Evolutionary conservation across 169 alveolate genomes (phyloP).

Genomic region (Babesia ovata): DNA sequence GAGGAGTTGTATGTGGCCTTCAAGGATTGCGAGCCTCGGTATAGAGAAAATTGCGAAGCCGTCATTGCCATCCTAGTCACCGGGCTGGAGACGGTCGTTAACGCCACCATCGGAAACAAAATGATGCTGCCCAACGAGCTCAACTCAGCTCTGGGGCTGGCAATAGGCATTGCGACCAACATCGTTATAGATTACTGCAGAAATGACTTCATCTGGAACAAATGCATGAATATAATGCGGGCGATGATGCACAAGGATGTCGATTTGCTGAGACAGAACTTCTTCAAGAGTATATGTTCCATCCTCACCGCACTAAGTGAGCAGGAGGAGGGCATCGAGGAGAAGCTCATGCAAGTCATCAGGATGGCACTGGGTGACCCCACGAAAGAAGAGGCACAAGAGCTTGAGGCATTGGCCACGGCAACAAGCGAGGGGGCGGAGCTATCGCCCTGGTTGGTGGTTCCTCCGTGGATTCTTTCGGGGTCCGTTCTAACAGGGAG

Average conservation of each 20-base stretch:
- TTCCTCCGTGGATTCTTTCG: slow-evolving; percentile 22
- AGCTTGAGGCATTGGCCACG: slow-evolving; percentile 4
- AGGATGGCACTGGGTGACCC: slow-evolving; percentile 29
- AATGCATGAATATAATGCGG: slow-evolving; percentile 7
- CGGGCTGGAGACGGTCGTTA: slow-evolving; percentile 23
- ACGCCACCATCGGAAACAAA: slow-evolving; percentile 26
- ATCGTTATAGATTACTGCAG: slow-evolving; percentile 16
- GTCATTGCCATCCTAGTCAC: slow-evolving; percentile 13
- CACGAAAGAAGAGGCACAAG: slow-evolving; percentile 1
- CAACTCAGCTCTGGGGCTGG: slow-evolving; percentile 21
- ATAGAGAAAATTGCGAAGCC: slow-evolving; percentile 6
- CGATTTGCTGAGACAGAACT: slow-evolving; percentile 22
- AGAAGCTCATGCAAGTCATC: slow-evolving; percentile 17
- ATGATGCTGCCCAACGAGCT: slow-evolving; percentile 27
- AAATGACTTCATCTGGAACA: slow-evolving; percentile 15
- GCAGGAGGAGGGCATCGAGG: slow-evolving; percentile 17
- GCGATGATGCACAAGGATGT: background rate
- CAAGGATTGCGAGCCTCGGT: slow-evolving; percentile 6
- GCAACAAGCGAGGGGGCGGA: background rate
- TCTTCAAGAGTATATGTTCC: slow-evolving; percentile 33
- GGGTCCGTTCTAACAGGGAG: background rate
- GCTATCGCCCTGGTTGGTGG: background rate
- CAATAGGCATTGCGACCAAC: slow-evolving; percentile 30
- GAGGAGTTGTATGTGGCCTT: slow-evolving; percentile 36
- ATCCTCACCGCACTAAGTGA: slow-evolving; percentile 5